phyloP scores from a whole-genome alignment of 352 stramenopile species.

The Globisporangium abappressorium region DNA sequence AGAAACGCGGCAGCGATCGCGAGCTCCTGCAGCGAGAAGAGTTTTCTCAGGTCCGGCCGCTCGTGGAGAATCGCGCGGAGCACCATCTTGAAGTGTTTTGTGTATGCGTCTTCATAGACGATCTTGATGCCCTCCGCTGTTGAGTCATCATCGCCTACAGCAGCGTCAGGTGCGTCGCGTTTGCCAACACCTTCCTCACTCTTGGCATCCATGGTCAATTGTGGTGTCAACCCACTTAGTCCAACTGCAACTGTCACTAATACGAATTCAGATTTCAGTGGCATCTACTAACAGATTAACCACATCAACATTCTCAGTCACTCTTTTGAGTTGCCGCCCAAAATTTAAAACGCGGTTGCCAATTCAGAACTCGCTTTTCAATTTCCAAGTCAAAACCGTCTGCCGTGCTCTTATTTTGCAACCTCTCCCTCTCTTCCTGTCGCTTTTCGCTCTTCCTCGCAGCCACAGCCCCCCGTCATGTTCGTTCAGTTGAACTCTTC shows the following conservation, averaged over 20 bases:
- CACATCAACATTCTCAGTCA: background rate
- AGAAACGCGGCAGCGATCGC: slow-evolving; percentile 46
- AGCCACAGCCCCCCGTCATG: slow-evolving; percentile 6
- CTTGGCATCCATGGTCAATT: background rate
- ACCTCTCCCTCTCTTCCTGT: background rate
- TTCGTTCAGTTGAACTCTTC: slow-evolving; percentile 10
- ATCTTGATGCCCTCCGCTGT: background rate
- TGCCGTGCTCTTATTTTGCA: slow-evolving; percentile 5
- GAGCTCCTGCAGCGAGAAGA: slow-evolving; percentile 49
- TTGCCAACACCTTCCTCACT: background rate
- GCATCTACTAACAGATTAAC: background rate
- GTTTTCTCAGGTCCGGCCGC: slow-evolving; percentile 39
- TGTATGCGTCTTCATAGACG: slow-evolving; percentile 53
- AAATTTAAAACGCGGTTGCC: slow-evolving; percentile 5
- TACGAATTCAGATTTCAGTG: background rate
- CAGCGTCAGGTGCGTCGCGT: background rate
- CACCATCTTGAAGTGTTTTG: slow-evolving; percentile 59
- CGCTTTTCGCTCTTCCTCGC: background rate
- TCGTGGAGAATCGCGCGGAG: slow-evolving; percentile 40
- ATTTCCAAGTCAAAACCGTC: background rate
- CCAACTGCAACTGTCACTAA: slow-evolving; percentile 8
- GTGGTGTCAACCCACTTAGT: background rate
- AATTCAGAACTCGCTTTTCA: background rate
- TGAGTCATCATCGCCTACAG: background rate
- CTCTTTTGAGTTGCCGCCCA: slow-evolving; percentile 7